Evolutionary conservation across 805 yeast species (phyloP), one percentile per base, ranked within the genome.

Genomic region (Vanderwaltozyma polyspora): DNA sequence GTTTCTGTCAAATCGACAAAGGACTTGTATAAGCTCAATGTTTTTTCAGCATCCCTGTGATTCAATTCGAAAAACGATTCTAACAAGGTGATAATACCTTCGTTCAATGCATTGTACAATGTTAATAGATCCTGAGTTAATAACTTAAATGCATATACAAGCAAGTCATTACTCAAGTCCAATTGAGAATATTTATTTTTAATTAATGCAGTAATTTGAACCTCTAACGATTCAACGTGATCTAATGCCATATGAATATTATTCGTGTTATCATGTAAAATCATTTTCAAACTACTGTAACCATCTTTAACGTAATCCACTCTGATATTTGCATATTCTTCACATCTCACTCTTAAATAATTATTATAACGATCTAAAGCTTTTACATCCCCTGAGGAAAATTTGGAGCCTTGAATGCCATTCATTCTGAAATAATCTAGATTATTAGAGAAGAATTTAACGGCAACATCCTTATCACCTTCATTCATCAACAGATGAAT

Each of bases 51-150:
- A 53, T 89, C 95, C 23, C 62, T 60, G 44, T 73, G 77, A 25
- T 89, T 76, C 75, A 91, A 79, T 60, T 91, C 98, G 62, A 91
- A 91, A 60, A 83, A 91, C 51, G 89, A 93, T 57, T 91, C 97
- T 42, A 91, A 69, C 28, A 91, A 62, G 48, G 91, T 91, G 47
- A 91, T 87, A 18, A 91, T 94, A 25, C 97, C 98, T 59, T 91
- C 97, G 60, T 91, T 91, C 45, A 91, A 64, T 31, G 83, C 79
- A 59, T 89, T 95, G 60, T 84, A 93, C 26, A 91, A 63, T 1
- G 87, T 74, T 44, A 91, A 67, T 41, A 89, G 66, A 56, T 91
- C 98, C 47, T 81, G 82, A n/a, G 89, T 94, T 31, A 91, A 68
- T 60, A 89, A 68, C 38, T 94, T 67, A 63, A 89, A 91, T 21